phyloP scores from a whole-genome alignment of 495 filamentous ascomycete genomes.

The Penicillium antarcticum region DNA sequence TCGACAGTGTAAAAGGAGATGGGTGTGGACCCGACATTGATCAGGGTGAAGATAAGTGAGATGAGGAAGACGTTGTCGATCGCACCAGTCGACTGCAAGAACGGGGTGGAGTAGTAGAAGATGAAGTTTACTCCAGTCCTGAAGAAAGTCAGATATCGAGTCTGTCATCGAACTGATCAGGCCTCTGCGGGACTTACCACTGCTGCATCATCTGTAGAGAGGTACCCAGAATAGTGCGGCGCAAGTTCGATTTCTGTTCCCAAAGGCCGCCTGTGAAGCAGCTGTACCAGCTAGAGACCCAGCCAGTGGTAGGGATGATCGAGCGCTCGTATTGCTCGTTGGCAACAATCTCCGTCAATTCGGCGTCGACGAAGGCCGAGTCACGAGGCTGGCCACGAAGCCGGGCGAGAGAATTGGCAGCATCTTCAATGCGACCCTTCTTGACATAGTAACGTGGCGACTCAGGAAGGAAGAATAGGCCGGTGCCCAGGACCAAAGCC shows the following conservation, averaged over 20 bases:
- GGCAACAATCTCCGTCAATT: conserved; percentile 68
- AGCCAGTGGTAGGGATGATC: conserved; percentile 55
- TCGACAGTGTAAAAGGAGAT: conserved; percentile 82
- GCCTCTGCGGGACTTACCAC: too few species aligned
- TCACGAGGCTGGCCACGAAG: conserved; percentile 41
- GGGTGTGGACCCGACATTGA: conserved; percentile 81
- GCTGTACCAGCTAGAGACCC: conserved; percentile 57
- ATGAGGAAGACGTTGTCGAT: conserved; percentile 76
- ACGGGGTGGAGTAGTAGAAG: conserved; percentile 84
- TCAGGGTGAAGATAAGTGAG: conserved; percentile 73
- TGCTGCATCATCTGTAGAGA: conserved; percentile 81
- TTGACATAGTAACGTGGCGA: conserved; percentile 58
- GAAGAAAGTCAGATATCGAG: too few species aligned
- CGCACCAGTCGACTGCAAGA: conserved; percentile 65
- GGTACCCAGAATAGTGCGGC: conserved; percentile 72
- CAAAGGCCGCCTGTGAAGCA: conserved; percentile 67
- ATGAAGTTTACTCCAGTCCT: conserved; percentile 91
- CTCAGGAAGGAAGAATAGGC: conserved; percentile 72
- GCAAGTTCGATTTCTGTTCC: conserved; percentile 58
- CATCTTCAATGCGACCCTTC: conserved; percentile 34
- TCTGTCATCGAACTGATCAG: too few species aligned
- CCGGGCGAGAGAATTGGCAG: conserved; percentile 25
- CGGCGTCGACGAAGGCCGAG: conserved; percentile 58
- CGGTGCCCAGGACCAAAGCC: conserved; percentile 56
- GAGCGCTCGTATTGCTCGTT: conserved; percentile 70